A percentile compares a stretch with the other conserved stretches of the same genome.
Conservation (phyloP, 768 basidiomycete species). For the Trametes villosa region DNA sequence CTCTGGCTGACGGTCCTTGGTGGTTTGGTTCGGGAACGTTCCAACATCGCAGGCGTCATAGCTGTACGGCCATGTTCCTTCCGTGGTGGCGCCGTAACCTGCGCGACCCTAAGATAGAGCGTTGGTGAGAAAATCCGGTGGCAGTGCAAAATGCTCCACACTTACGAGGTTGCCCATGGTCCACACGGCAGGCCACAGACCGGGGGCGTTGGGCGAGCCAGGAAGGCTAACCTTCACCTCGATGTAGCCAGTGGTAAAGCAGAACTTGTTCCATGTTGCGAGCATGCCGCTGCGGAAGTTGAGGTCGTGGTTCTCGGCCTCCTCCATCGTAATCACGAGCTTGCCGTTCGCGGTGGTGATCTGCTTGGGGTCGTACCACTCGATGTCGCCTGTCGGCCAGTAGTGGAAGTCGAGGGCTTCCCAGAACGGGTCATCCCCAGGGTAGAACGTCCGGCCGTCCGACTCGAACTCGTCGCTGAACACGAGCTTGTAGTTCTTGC, state of each 20-base stretch:
- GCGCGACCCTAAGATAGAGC: conserved; percentile 62
- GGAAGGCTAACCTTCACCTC: conserved; percentile 83
- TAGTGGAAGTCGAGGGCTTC: conserved; percentile 89
- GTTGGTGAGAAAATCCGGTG: conserved; percentile 25
- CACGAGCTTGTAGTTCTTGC: conserved; percentile 76
- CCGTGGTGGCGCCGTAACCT: conserved; percentile 88
- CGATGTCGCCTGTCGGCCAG: conserved; percentile 78
- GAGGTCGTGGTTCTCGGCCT: conserved; percentile 72
- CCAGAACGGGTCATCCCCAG: conserved; percentile 83
- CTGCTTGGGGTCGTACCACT: conserved; percentile 74
- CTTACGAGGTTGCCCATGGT: conserved; percentile 71
- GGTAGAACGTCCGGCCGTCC: conserved; percentile 75
- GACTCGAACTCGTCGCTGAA: conserved; percentile 89
- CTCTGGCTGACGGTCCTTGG: conserved; percentile 57
- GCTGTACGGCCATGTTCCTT: conserved; percentile 83
- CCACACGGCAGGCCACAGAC: conserved; percentile 91
- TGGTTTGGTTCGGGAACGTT: conserved; percentile 82
- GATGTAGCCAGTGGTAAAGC: conserved; percentile 91
- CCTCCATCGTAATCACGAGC: conserved; percentile 78
- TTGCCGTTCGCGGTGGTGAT: conserved; percentile 79
- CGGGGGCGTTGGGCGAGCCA: conserved; percentile 60
- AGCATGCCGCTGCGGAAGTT: conserved; percentile 87
- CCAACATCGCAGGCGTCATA: conserved; percentile 87
- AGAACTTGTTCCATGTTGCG: conserved; percentile 92
- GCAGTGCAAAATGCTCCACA: conserved; percentile 7